Percentiles rank a stretch among this genome's conserved stretches.
Evolutionary conservation across 768 basidiomycete genomes (phyloP).

Genomic region (Agaricus blazei): DNA sequence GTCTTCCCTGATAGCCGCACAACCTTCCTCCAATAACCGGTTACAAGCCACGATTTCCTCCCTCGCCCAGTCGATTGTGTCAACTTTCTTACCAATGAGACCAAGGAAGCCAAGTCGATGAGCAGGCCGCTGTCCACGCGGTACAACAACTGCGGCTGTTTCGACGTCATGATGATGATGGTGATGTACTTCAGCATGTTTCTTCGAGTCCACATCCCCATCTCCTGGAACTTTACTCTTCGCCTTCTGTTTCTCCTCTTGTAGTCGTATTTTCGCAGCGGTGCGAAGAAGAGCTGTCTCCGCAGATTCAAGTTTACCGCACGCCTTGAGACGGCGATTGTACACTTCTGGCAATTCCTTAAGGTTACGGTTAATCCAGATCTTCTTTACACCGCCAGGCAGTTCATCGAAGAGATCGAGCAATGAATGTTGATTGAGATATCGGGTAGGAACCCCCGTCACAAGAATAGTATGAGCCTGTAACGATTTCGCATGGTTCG

Average conservation of each 20-base stretch:
- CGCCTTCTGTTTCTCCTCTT: slow-evolving; percentile 42
- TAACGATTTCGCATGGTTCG: slow-evolving; percentile 65
- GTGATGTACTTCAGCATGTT: slow-evolving; percentile 8
- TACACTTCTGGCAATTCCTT: slow-evolving; percentile 84
- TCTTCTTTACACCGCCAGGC: slow-evolving; percentile 84
- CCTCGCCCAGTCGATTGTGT: slow-evolving; percentile 88
- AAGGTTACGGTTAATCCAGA: slow-evolving; percentile 91
- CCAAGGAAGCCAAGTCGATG: slow-evolving; percentile 63
- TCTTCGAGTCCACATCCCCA: slow-evolving; percentile 12
- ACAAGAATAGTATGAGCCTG: slow-evolving; percentile 90
- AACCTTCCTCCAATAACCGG: slow-evolving; percentile 45
- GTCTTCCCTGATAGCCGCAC: slow-evolving; percentile 30
- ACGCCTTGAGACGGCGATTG: slow-evolving; percentile 68
- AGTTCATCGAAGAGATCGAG: slow-evolving; percentile 69
- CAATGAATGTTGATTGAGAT: slow-evolving; percentile 67
- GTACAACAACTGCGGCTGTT: slow-evolving; percentile 38
- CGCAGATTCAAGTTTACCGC: slow-evolving; percentile 78
- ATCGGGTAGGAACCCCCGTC: slow-evolving; percentile 80
- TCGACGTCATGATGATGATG: slow-evolving; percentile 18
- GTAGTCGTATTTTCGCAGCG: slow-evolving; percentile 65
- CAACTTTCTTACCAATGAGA: slow-evolving; percentile 82
- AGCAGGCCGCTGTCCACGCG: slow-evolving; percentile 67
- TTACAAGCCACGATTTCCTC: slow-evolving; percentile 62
- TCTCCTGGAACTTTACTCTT: slow-evolving; percentile 16
- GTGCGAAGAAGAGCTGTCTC: slow-evolving; percentile 74